Evolutionary conservation across 2,329 filamentous ascomycete genomes (phyloP).

Genomic region (Verticillium nubilum): DNA sequence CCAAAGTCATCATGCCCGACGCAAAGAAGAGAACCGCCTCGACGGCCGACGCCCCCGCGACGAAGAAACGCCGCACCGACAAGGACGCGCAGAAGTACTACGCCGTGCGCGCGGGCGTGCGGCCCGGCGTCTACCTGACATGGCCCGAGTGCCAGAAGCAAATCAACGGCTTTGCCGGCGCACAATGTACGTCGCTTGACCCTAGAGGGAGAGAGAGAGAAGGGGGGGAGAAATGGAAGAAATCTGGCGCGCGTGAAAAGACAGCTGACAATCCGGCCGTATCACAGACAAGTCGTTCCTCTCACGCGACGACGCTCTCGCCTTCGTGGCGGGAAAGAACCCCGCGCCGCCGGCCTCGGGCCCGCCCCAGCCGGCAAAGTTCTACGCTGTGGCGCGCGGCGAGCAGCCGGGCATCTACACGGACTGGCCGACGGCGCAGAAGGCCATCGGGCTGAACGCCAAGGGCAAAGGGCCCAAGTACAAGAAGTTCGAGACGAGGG

Average conservation of each 20-base stretch:
- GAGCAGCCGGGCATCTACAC: slow-evolving; percentile 53
- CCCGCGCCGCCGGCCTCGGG: slow-evolving; percentile 23
- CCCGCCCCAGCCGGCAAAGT: slow-evolving; percentile 38
- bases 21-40: slow-evolving; percentile 3
- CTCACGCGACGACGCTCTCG: slow-evolving; percentile 68
- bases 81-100: slow-evolving; percentile 51
- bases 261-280: too few species aligned
- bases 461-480: slow-evolving; percentile 66
- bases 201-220: not conserved
- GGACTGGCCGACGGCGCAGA: slow-evolving; percentile 63
- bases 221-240: not conserved
- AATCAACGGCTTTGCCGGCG: slow-evolving; percentile 56
- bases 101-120: slow-evolving; percentile 51
- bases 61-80: slow-evolving; percentile 45
- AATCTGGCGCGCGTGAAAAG: not conserved
- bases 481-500: slow-evolving; percentile 61
- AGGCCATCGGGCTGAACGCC: slow-evolving; percentile 52
- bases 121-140: slow-evolving; percentile 55
- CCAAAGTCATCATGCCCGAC: slow-evolving; percentile 5
- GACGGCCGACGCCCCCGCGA: slow-evolving; percentile 2
- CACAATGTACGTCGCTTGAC: slow-evolving; percentile 53
- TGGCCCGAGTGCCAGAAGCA: slow-evolving; percentile 59
- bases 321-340: slow-evolving; percentile 63
- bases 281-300: slow-evolving; percentile 77
- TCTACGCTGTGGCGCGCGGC: slow-evolving; percentile 59